Evolutionary conservation across 805 yeast genomes (phyloP).

Genomic region (Lipomyces chichibuensis): DNA sequence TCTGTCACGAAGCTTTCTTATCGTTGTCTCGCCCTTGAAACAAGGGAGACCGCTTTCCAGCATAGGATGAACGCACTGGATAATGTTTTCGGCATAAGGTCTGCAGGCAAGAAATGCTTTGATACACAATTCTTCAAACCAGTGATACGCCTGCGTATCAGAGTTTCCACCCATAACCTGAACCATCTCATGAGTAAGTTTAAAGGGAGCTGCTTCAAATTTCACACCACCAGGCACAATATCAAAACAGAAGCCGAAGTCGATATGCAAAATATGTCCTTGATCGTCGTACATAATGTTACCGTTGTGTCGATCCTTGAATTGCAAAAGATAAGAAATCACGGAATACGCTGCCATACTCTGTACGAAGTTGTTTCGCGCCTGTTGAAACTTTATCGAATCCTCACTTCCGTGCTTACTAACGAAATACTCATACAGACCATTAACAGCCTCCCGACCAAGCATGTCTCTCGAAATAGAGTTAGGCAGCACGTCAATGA

Average conservation of each 20-base stretch:
- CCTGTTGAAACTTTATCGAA: constrained; percentile 84
- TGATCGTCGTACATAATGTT: constrained; percentile 95
- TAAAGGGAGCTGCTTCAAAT: constrained; percentile 98
- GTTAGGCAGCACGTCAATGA: constrained; percentile 95
- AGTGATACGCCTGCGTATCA: constrained; percentile 79
- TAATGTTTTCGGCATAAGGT: constrained; percentile 82
- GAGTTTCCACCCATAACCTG: constrained; percentile 91
- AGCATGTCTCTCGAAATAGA: constrained; percentile 96
- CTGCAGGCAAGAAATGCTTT: constrained; percentile 88
- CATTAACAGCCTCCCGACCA: constrained; percentile 98
- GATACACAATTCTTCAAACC: constrained; percentile 95
- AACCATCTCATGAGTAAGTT: constrained; percentile 94
- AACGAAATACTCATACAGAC: constrained; percentile 86
- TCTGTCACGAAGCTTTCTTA: constrained; percentile 72
- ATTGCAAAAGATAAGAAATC: constrained; percentile 84
- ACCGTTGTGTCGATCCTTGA: constrained; percentile 96
- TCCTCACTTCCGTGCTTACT: constrained; percentile 95
- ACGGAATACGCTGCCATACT: constrained; percentile 92
- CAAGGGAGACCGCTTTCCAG: constrained; percentile 69
- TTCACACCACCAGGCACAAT: constrained; percentile 98
- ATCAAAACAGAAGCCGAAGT: constrained; percentile 97
- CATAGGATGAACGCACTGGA: constrained; percentile 89
- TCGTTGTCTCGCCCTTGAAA: constrained; percentile 56
- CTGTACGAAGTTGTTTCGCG: constrained; percentile 88
- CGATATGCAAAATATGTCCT: constrained; percentile 94